phyloP scores from a whole-genome alignment of 108 stramenopile genomes.

The Asterionellopsis glacialis region DNA sequence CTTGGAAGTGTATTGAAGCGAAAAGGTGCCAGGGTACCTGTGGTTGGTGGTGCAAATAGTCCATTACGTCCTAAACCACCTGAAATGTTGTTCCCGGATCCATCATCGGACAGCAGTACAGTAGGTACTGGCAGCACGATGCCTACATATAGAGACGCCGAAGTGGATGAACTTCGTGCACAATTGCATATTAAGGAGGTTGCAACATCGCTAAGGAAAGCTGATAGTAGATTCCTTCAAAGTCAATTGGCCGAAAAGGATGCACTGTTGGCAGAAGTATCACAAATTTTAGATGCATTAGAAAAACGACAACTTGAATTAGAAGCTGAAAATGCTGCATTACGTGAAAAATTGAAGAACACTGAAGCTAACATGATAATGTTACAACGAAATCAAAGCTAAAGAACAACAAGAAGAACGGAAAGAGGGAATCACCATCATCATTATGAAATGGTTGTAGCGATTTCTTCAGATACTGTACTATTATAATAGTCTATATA shows the following conservation, averaged over 20 bases:
- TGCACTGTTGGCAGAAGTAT: slow-evolving; percentile 62
- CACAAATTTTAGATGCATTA: slow-evolving; percentile 60
- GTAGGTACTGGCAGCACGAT: neutral
- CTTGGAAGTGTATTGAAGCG: slow-evolving; percentile 70
- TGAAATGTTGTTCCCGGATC: too few species aligned
- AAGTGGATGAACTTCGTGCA: slow-evolving; percentile 55
- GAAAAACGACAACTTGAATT: slow-evolving; percentile 64
- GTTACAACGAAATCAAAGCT: too few species aligned
- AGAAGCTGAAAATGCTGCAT: slow-evolving; percentile 37
- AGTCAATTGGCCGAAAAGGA: slow-evolving; percentile 70
- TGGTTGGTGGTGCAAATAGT: neutral
- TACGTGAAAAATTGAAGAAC: too few species aligned
- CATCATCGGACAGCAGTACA: slow-evolving; percentile 8
- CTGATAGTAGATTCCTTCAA: slow-evolving; percentile 71
- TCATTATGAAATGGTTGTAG: too few species aligned
- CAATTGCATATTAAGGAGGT: slow-evolving; percentile 63
- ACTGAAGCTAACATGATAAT: too few species aligned
- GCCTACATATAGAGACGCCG: slow-evolving; percentile 25
- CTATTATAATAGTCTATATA: too few species aligned
- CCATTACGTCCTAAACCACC: too few species aligned
- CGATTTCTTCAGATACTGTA: too few species aligned
- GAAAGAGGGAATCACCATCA: too few species aligned
- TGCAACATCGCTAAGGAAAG: slow-evolving; percentile 55
- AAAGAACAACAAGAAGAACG: too few species aligned
- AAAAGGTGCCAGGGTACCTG: slow-evolving; percentile 19